Percentiles rank a stretch among this genome's conserved stretches.
These are phyloP conservation scores for Pseudogymnoascus sp. DNA, from an alignment of 2,329 filamentous ascomycete genomes.

Conservation along the genomic window DNA sequence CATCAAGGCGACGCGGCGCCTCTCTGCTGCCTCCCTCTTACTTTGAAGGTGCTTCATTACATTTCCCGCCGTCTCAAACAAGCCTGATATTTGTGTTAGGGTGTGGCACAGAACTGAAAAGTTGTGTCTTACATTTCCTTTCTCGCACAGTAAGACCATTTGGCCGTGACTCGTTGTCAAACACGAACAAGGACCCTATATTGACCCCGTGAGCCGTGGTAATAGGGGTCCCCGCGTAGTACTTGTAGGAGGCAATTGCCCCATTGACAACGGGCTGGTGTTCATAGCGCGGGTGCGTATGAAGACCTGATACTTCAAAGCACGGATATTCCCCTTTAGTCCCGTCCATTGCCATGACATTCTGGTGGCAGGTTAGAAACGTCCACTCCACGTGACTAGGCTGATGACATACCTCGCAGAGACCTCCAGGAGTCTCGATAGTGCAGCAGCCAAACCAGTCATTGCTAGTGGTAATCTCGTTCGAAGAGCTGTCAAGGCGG, in stretches of 20 bases:
- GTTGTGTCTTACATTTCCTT: constrained; percentile 17
- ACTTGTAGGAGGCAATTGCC: constrained; percentile 18
- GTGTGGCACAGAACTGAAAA: neutral
- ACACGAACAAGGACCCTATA: constrained; percentile 25
- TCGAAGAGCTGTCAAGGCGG: constrained; percentile 8
- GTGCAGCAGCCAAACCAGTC: constrained; percentile 25
- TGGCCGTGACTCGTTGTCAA: constrained; percentile 36
- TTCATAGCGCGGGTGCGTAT: constrained; percentile 20
- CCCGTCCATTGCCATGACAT: constrained; percentile 18
- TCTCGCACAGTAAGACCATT: constrained; percentile 43
- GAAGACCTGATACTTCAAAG: constrained; percentile 22
- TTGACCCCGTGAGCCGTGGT: constrained; percentile 22
- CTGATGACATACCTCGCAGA: constrained; percentile 23
- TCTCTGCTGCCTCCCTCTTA: constrained; percentile 24
- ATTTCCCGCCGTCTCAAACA: constrained; percentile 20
- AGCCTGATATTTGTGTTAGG: constrained; percentile 13
- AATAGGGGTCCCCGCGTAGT: constrained; percentile 26
- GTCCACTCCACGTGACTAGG: neutral
- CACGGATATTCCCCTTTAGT: constrained; percentile 19
- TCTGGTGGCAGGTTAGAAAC: constrained; percentile 13
- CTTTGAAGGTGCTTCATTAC: constrained; percentile 24
- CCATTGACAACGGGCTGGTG: constrained; percentile 21
- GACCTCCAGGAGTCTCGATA: constrained; percentile 22
- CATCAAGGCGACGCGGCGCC: constrained; percentile 21
- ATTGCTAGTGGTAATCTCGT: constrained; percentile 14